Evolutionary conservation across 2,329 filamentous ascomycete genomes (phyloP).

Genomic region (Penicillium expansum): DNA sequence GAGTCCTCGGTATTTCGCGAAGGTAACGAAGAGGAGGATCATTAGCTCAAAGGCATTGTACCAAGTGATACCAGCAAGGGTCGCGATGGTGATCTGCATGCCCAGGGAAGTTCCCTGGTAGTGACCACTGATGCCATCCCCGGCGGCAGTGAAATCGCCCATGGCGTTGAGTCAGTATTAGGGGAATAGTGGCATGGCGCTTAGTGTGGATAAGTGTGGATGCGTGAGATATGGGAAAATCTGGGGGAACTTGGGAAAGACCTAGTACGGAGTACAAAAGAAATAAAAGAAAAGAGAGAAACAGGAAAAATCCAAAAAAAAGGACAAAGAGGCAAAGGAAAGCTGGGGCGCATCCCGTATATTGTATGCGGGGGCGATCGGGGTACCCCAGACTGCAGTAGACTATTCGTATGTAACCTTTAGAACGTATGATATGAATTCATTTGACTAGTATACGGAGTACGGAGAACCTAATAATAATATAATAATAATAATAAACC

Average conservation of each 20-base stretch:
- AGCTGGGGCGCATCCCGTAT: constrained; percentile 9
- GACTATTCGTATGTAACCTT: too few relatives aligned
- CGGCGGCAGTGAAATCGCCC: constrained; percentile 26
- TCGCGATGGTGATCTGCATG: constrained; percentile 45
- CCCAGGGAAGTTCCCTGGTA: constrained; percentile 36
- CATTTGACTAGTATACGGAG: too few relatives aligned
- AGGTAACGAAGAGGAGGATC: constrained; percentile 50
- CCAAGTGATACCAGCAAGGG: constrained; percentile 48
- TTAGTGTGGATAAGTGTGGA: background rate
- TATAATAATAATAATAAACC: background rate
- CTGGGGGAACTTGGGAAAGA: background rate
- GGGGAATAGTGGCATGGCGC: constrained; percentile 10
- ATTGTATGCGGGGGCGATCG: constrained; percentile 5
- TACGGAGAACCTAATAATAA: too few relatives aligned
- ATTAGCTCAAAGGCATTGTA: constrained; percentile 52
- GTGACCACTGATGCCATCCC: constrained; percentile 40
- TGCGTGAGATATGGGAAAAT: background rate
- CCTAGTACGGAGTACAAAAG: background rate
- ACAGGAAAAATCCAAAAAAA: background rate
- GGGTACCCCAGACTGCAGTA: background rate
- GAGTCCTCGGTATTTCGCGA: constrained; percentile 45
- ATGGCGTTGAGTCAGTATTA: constrained; percentile 20
- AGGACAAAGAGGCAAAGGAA: constrained; percentile 1
- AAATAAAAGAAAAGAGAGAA: background rate
- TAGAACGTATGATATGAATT: too few relatives aligned